Evolutionary conservation across 768 basidiomycete genomes (phyloP).

Genomic region (Pholiota conissans): DNA sequence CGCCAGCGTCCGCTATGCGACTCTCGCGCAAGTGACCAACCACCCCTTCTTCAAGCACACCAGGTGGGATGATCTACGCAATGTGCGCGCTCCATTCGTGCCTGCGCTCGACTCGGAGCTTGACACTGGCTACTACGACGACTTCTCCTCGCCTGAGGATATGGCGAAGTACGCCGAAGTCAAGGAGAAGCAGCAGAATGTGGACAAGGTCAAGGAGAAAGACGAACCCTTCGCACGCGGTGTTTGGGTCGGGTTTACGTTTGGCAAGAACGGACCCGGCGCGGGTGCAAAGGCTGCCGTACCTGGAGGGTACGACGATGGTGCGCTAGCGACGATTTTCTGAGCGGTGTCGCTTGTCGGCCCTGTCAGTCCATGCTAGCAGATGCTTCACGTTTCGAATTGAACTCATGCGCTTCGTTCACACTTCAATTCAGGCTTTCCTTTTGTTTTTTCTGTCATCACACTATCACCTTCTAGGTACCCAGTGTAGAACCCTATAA

Average conservation of each 20-base stretch:
- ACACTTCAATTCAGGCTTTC: too few relatives aligned
- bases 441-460: too few relatives aligned
- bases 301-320: slow-evolving; percentile 45
- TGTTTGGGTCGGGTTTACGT: slow-evolving; percentile 91
- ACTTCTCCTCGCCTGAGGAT: slow-evolving; percentile 84
- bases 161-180: slow-evolving; percentile 99
- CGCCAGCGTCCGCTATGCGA: slow-evolving; percentile 75
- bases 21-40: slow-evolving; percentile 65
- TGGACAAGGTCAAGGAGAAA: slow-evolving; percentile 89
- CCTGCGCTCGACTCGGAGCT: slow-evolving; percentile 92
- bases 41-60: slow-evolving; percentile 84
- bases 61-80: slow-evolving; percentile 79
- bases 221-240: slow-evolving; percentile 71
- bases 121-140: slow-evolving; percentile 95
- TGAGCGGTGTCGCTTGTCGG: slow-evolving; percentile 17
- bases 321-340: slow-evolving; percentile 62
- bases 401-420: too few relatives aligned
- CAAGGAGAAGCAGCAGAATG: slow-evolving; percentile 93
- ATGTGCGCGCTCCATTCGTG: slow-evolving; percentile 83
- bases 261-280: slow-evolving; percentile 83
- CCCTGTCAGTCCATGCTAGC: not conserved
- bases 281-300: slow-evolving; percentile 33
- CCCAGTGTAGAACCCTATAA: too few relatives aligned
- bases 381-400: too few relatives aligned
- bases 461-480: too few relatives aligned